A percentile compares a stretch with the other conserved stretches of the same genome.
phyloP scores from a whole-genome alignment of 257 asterid species.

The Capsicum baccatum region DNA sequence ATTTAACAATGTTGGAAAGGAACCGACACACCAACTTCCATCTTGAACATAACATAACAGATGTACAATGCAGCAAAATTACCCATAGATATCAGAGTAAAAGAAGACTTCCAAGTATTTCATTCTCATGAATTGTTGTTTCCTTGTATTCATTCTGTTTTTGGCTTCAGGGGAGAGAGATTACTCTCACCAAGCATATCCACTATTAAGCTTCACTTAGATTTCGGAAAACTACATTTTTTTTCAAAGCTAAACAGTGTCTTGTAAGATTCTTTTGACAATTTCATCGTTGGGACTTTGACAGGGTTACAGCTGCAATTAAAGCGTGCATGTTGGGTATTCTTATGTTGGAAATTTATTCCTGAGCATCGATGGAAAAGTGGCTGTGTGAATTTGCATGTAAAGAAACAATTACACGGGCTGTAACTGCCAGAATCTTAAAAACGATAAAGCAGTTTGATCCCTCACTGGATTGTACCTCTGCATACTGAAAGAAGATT shows the following conservation, averaged over 20 bases:
- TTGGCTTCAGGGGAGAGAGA: not conserved
- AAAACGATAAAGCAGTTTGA: not conserved
- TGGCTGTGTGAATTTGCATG: not conserved
- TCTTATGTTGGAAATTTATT: not conserved
- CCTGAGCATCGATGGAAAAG: not conserved
- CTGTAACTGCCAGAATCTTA: not conserved
- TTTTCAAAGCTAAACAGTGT: not conserved
- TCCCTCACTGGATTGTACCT: not conserved
- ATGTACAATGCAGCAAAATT: not conserved
- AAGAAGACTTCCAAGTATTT: not conserved
- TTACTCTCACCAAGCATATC: not conserved
- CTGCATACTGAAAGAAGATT: not conserved
- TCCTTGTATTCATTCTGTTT: not conserved
- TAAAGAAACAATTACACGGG: not conserved
- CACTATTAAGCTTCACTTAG: conserved; percentile 17
- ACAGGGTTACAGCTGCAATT: conserved; percentile 6
- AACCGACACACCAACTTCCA: conserved; percentile 7
- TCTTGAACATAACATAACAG: conserved; percentile 3
- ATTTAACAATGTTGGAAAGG: not conserved
- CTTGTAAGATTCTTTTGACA: conserved; percentile 10
- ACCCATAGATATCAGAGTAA: not conserved
- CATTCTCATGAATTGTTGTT: not conserved
- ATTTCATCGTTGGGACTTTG: not conserved
- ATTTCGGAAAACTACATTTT: not conserved
- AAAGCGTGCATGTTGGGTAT: not conserved